A percentile compares a stretch with the other conserved stretches of the same genome.
Conservation (phyloP, 192 early-diverging fungal species). For the Mortierella antarctica region DNA sequence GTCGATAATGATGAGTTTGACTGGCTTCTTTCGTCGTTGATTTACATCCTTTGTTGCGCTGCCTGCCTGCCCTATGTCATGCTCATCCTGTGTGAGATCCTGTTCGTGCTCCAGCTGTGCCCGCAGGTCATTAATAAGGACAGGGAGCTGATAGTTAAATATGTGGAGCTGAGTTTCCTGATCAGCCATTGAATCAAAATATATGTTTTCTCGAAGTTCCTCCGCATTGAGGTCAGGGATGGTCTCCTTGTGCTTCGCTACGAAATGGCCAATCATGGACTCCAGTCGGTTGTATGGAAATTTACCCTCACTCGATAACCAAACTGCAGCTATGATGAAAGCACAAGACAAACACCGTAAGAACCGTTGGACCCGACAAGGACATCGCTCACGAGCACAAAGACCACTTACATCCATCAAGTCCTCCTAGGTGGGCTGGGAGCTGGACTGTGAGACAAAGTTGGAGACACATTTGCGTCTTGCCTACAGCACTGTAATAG, state of each 20-base stretch:
- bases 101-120: not conserved
- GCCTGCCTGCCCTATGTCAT: not conserved
- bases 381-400: not conserved
- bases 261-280: constrained; percentile 55
- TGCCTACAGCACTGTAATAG: constrained; percentile 76
- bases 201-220: constrained; percentile 59
- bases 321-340: constrained; percentile 60
- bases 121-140: constrained; percentile 53
- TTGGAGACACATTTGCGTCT: constrained; percentile 90
- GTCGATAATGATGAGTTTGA: constrained; percentile 87
- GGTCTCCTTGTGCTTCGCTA: constrained; percentile 18
- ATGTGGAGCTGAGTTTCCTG: constrained; percentile 79
- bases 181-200: constrained; percentile 75
- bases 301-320: constrained; percentile 77
- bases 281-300: constrained; percentile 73
- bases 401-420: constrained; percentile 62
- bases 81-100: not conserved
- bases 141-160: constrained; percentile 78
- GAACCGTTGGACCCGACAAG: constrained; percentile 3
- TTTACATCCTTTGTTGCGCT: constrained; percentile 17
- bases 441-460: constrained; percentile 77
- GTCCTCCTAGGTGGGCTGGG: constrained; percentile 64
- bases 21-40: constrained; percentile 57
- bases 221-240: constrained; percentile 32
- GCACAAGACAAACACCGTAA: constrained; percentile 4